Base-by-base conservation (phyloP, 2,329 filamentous ascomycete genomes). In the Claviceps sp. region DNA sequence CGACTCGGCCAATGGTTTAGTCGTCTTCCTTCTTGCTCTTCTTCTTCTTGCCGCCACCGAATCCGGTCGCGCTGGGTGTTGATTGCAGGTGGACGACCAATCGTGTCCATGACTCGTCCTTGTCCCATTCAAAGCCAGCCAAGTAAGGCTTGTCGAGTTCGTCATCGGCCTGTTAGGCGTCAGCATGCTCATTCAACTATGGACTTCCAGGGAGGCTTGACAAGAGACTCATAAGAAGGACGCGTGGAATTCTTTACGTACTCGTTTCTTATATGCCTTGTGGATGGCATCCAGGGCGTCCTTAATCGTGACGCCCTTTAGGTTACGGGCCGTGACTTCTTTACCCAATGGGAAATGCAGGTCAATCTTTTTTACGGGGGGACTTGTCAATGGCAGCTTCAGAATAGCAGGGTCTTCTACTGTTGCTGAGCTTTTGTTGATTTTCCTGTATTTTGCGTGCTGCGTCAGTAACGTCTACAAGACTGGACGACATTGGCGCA, bases 191-290 rank as follows among this genome's bases (percentile, higher is more conserved):
- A 2, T 30, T 20, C 18, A 30, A 2, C 24, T 13, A n/a, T 4
- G n/a, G 5, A 34, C 9, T 11, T 34, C 30, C 3, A 34, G 30
- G 9, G 30, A 34, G 9, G 9, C 30, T 34, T 34, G 30, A 34
- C 3, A 11, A 34, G 8, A 34, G 4, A 4, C 30, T 11, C 9
- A 34, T 34, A 34, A 34, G 9, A 34, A 34, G 9, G 9, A 34
- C 30, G 9, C 30, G 9, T 34, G 30, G 9, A 11, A 11, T 34
- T 34, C 30, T 34, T 14, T 45, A 68, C 81, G 61, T 71, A 90
- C 91, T 80, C 90, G 85, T 82, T 96, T 96, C 80, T 94, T 95
- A 77, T 88, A 95, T 61, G 86, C 81, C 77, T 95, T 96, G 78
- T 95, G 77, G 71, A 97, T 96, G 63, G 88, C 91, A 68, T 96